Conservation (phyloP, 2,329 filamentous ascomycete species). For the Camillea tinctor region DNA sequence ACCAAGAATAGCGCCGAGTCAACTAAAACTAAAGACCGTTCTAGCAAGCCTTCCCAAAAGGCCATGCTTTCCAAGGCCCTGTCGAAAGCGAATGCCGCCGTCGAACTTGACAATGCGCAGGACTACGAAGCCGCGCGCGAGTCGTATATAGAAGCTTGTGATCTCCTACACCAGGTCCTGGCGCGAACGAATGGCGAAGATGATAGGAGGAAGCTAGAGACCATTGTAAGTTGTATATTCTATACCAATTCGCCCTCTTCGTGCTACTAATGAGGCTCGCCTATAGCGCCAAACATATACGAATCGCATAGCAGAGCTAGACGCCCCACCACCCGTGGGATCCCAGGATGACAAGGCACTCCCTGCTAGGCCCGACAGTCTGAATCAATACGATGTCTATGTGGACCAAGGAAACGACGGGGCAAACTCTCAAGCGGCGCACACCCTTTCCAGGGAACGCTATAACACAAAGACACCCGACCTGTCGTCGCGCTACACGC, state of each 20-base stretch:
- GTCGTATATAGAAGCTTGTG: constrained; percentile 88
- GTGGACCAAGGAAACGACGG: constrained; percentile 30
- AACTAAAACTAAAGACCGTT: constrained; percentile 35
- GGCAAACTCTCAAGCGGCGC: constrained; percentile 43
- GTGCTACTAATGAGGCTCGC: background rate
- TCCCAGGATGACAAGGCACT: constrained; percentile 68
- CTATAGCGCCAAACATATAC: constrained; percentile 81
- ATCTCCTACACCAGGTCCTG: constrained; percentile 84
- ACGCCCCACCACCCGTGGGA: constrained; percentile 63
- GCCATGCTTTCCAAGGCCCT: constrained; percentile 94
- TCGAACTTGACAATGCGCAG: constrained; percentile 92
- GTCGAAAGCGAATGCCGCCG: constrained; percentile 93
- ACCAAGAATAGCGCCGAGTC: constrained; percentile 46
- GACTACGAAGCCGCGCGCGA: constrained; percentile 90
- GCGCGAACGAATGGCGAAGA: constrained; percentile 79
- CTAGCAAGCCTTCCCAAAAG: constrained; percentile 69
- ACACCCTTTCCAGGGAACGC: constrained; percentile 17
- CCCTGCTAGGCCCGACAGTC: constrained; percentile 67
- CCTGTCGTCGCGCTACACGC: constrained; percentile 25
- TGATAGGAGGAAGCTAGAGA: constrained; percentile 85
- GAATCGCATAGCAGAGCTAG: constrained; percentile 82
- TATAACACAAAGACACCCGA: constrained; percentile 23
- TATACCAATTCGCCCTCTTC: background rate
- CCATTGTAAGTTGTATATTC: constrained; percentile 67
- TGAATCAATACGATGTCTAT: constrained; percentile 46